These are phyloP conservation scores for Chondrostereum purpureum DNA, from an alignment of 1,284 basidiomycete species.

Conservation along the genomic window DNA sequence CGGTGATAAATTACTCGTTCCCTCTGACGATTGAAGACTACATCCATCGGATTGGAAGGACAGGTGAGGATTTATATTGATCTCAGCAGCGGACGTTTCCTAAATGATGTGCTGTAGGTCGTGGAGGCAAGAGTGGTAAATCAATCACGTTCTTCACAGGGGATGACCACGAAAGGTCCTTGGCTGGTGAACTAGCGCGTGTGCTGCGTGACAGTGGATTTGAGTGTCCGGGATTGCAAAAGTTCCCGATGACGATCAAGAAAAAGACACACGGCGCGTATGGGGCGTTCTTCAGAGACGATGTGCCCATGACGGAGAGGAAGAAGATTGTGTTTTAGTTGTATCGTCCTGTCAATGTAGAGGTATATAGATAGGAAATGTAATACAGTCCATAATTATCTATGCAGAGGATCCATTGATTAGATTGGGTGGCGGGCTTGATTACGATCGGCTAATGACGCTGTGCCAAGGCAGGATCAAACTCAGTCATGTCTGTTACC, in stretches of 20 bases:
- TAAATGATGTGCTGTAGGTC: conserved; percentile 42
- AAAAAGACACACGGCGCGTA: conserved; percentile 87
- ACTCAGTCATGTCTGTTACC: too few species aligned
- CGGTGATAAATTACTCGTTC: conserved; percentile 95
- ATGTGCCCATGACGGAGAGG: conserved; percentile 63
- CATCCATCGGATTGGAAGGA: conserved; percentile 95
- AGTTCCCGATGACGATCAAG: conserved; percentile 96
- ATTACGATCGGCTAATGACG: neutral
- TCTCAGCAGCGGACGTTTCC: conserved; percentile 12
- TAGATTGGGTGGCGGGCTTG: too few species aligned
- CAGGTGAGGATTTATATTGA: conserved; percentile 44
- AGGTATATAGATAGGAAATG: conserved; percentile 10
- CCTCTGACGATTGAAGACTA: conserved; percentile 95
- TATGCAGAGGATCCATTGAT: too few species aligned
- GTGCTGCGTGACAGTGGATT: conserved; percentile 88
- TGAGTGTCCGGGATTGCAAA: conserved; percentile 64
- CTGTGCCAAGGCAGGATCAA: too few species aligned
- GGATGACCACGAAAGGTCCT: conserved; percentile 75
- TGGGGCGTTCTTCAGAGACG: conserved; percentile 82
- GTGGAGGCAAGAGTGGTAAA: conserved; percentile 87
- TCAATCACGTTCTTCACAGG: conserved; percentile 97
- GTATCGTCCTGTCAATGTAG: conserved; percentile 8
- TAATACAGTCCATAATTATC: too few species aligned
- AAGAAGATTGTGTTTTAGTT: conserved; percentile 81
- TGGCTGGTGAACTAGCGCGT: conserved; percentile 91